phyloP scores from a whole-genome alignment of 495 filamentous ascomycete genomes.

The Penicillium desertorum region DNA sequence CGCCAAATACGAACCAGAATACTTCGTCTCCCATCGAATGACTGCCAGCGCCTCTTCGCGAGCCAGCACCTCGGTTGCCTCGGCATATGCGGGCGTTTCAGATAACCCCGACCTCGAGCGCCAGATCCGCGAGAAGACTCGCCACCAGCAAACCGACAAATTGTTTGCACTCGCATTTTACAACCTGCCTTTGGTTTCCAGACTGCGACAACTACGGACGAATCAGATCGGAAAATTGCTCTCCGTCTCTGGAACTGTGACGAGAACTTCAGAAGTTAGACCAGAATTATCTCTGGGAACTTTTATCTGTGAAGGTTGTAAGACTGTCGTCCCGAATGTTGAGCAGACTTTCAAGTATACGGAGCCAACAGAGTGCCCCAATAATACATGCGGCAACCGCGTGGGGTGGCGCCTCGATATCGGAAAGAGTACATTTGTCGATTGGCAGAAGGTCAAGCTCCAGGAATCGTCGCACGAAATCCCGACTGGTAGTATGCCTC shows the following conservation, averaged over 20 bases:
- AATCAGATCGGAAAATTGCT: slow-evolving; percentile 88
- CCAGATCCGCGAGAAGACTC: slow-evolving; percentile 57
- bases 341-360: slow-evolving; percentile 98
- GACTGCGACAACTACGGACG: slow-evolving; percentile 85
- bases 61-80: slow-evolving; percentile 65
- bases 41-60: slow-evolving; percentile 61
- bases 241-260: slow-evolving; percentile 95
- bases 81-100: slow-evolving; percentile 63
- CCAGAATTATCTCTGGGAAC: slow-evolving; percentile 91
- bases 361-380: slow-evolving; percentile 94
- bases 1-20: slow-evolving; percentile 88
- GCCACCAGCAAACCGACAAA: slow-evolving; percentile 96
- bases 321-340: slow-evolving; percentile 76
- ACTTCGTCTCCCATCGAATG: slow-evolving; percentile 86
- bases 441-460: slow-evolving; percentile 97
- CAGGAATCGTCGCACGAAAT: slow-evolving; percentile 99
- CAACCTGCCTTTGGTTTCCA: slow-evolving; percentile 90
- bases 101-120: slow-evolving; percentile 49
- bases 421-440: slow-evolving; percentile 93
- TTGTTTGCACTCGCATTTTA: slow-evolving; percentile 94
- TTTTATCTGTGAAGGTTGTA: slow-evolving; percentile 87
- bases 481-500: slow-evolving; percentile 96
- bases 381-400: slow-evolving; percentile 85
- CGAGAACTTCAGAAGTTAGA: slow-evolving; percentile 92
- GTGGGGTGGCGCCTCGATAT: slow-evolving; percentile 92